Base-by-base conservation (phyloP, 768 basidiomycete species). In the Tulasnella calospora region DNA sequence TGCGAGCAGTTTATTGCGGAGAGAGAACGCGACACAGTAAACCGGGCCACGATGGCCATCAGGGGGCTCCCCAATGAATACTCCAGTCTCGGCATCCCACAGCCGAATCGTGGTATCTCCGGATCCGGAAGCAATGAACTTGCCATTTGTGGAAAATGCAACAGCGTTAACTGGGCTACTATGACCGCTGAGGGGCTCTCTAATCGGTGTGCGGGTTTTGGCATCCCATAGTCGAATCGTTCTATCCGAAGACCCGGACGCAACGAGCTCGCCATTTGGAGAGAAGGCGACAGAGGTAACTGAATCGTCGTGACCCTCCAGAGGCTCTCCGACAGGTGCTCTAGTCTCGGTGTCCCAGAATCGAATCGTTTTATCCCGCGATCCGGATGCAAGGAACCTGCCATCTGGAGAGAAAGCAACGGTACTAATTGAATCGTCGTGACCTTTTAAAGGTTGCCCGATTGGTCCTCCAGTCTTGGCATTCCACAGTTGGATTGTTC, bases 51-150 rank as follows among this genome's bases (percentile, higher is more conserved):
- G 0, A 46, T 33, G 30, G 4, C 36, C 71, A n/a, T 27, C 38
- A 2, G 38, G n/a, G 10, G 23, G 12, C 71, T 73, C 38, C 38
- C 33, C 33, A 40, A 73, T 73, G 33, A 33, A 27, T 73, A 12
- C 71, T 12, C 38, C 38, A 3, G 33, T 38, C 12, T 15, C 27
- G 33, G 23, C 71, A 40, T 73, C 33, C 87, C 87, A 87, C 0
- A 87, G 83, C 51, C 86, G 83, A 57, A 87, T 84, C 80, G 86
- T 84, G 27, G 84, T 85, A 80, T 87, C 30, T 35, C n/a, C n/a
- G 23, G 38, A 36, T n/a, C 38, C 30, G 15, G 71, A 73, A 5
- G 46, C 71, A 35, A 73, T 36, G 38, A 73, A n/a, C 3, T 40
- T 33, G 30, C 71, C 23, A 40, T 40, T 6, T 23, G 30, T 38